These are phyloP conservation scores for Aspergillus conjunctus DNA, from an alignment of 495 filamentous ascomycete species.

Conservation along the genomic window DNA sequence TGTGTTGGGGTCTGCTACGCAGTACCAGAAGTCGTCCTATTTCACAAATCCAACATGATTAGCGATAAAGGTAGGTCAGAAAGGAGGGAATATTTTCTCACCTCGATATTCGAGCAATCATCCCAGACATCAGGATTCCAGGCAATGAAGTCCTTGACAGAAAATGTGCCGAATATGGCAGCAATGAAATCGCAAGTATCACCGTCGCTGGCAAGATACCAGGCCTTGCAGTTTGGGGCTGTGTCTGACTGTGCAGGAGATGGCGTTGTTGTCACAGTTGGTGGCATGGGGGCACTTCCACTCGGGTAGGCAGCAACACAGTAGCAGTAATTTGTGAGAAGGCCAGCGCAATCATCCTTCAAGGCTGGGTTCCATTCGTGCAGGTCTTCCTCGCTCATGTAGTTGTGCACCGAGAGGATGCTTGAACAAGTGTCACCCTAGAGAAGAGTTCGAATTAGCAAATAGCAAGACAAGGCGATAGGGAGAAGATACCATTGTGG, in stretches of 20 bases:
- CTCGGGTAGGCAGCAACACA: conserved; percentile 14
- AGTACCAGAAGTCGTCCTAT: conserved; percentile 16
- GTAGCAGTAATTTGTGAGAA: conserved; percentile 20
- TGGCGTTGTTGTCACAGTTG: conserved; percentile 18
- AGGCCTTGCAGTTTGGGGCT: conserved; percentile 24
- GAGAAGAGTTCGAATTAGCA: background rate
- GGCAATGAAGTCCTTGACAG: conserved; percentile 23
- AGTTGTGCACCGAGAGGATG: conserved; percentile 7
- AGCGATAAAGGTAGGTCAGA: background rate
- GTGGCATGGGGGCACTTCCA: conserved; percentile 2
- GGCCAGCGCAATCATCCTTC: conserved; percentile 20
- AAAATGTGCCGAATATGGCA: conserved; percentile 22
- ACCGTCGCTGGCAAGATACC: conserved; percentile 7
- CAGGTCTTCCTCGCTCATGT: conserved; percentile 6
- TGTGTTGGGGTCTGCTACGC: conserved; percentile 10
- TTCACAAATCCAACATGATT: background rate
- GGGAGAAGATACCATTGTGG: conserved; percentile 4
- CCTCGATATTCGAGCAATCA: conserved; percentile 20
- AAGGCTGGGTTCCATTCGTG: conserved; percentile 29
- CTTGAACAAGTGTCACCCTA: conserved; percentile 17
- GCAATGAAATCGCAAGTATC: conserved; percentile 27
- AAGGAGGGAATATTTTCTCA: conserved; percentile 3
- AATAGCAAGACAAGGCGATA: background rate
- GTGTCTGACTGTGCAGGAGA: conserved; percentile 23
- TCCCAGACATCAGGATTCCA: conserved; percentile 28